These are phyloP conservation scores for Debaryomyces nepalensis DNA, from an alignment of 1,139 yeast species.

Conservation along the genomic window DNA sequence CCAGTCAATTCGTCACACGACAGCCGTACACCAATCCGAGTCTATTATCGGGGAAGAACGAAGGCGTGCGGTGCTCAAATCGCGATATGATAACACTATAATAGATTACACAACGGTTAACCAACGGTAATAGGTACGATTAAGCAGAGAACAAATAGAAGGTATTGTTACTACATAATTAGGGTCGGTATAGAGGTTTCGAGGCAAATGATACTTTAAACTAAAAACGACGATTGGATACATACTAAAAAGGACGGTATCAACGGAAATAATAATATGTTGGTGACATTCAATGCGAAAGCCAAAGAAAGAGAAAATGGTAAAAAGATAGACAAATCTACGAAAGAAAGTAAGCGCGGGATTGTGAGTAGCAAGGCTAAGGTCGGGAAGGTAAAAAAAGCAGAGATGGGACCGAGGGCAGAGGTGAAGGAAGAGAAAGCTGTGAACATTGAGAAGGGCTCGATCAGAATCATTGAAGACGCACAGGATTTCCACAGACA, in stretches of 20 bases:
- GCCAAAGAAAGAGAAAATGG: background rate
- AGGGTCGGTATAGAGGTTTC: too few species aligned
- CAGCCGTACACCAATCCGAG: background rate
- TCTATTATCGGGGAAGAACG: background rate
- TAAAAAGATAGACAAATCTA: background rate
- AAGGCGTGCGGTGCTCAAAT: background rate
- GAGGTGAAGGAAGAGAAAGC: background rate
- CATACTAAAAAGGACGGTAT: background rate
- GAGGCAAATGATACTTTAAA: too few species aligned
- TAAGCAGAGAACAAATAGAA: too few species aligned
- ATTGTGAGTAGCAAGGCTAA: too few species aligned
- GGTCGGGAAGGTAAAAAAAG: background rate
- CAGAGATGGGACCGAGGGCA: background rate
- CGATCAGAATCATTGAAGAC: conserved; percentile 12
- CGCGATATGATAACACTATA: conserved; percentile 4
- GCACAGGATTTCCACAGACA: conserved; percentile 10
- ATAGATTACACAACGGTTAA: background rate
- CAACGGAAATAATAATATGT: conserved; percentile 15
- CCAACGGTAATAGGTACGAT: too few species aligned
- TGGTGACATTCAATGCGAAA: conserved; percentile 23
- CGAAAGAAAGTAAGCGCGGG: too few species aligned
- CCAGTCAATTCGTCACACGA: background rate
- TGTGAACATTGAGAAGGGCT: background rate
- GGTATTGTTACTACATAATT: too few species aligned
- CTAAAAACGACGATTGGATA: too few species aligned